phyloP scores from a whole-genome alignment of 768 basidiomycete species.

The Pleurotus salmoneostramineus region DNA sequence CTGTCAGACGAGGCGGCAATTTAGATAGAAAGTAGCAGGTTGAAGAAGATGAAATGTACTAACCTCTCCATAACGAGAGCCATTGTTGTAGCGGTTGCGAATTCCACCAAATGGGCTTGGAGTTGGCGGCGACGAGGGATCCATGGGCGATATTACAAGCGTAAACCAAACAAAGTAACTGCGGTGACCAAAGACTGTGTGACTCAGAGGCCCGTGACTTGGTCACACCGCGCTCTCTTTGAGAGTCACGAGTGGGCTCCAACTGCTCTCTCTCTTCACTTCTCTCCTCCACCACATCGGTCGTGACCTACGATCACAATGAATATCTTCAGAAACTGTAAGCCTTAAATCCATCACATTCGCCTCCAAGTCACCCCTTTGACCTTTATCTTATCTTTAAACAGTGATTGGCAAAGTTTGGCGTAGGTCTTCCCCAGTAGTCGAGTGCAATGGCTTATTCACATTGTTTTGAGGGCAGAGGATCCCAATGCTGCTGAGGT shows the following conservation, averaged over 20 bases:
- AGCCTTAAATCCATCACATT: conserved; percentile 25
- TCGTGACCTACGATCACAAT: conserved; percentile 32
- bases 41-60: neutral
- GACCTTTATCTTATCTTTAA: conserved; percentile 6
- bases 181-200: neutral
- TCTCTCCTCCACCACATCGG: neutral
- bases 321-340: conserved; percentile 84
- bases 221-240: conserved; percentile 4
- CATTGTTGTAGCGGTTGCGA: neutral
- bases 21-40: neutral
- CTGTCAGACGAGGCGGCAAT: neutral
- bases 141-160: neutral
- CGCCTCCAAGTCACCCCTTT: conserved; percentile 3
- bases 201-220: conserved; percentile 1
- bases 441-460: neutral
- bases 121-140: neutral
- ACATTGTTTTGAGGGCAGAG: conserved; percentile 38
- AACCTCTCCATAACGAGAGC: neutral
- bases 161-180: neutral
- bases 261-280: conserved; percentile 8
- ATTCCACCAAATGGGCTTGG: no score
- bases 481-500: conserved; percentile 95
- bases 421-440: conserved; percentile 58
- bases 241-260: conserved; percentile 4
- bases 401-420: conserved; percentile 90